These are phyloP conservation scores for Euryodendron excelsum DNA, from an alignment of 148 eudicot species.

Conservation along the genomic window DNA sequence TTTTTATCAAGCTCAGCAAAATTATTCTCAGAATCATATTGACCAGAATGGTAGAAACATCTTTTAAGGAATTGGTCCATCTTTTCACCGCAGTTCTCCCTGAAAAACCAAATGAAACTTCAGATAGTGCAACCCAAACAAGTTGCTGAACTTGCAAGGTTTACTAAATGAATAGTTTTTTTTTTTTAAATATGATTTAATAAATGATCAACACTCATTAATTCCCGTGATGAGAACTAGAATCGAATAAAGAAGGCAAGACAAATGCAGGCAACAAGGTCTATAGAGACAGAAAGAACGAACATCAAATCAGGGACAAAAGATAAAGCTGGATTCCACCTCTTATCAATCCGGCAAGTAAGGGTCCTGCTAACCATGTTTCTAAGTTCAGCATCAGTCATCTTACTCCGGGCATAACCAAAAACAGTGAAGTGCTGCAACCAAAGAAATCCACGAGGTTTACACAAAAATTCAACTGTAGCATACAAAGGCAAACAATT, in stretches of 20 bases:
- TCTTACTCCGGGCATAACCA: constrained; percentile 98
- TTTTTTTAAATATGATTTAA: too few relatives aligned
- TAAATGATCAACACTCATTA: neutral
- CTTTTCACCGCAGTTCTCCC: constrained; percentile 87
- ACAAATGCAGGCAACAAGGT: neutral
- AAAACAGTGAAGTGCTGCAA: constrained; percentile 85
- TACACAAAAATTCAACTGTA: constrained; percentile 22
- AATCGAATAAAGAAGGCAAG: neutral
- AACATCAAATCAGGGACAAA: constrained; percentile 9
- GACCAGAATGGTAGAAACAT: constrained; percentile 90
- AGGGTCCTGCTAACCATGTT: constrained; percentile 93
- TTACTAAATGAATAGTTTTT: constrained; percentile 56
- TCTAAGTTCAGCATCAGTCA: constrained; percentile 92
- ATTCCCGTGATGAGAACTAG: neutral
- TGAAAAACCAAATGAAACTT: constrained; percentile 26
- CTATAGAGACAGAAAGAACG: neutral
- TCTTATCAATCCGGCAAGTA: constrained; percentile 93
- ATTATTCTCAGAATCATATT: constrained; percentile 65
- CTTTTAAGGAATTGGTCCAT: constrained; percentile 86
- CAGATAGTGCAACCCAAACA: neutral
- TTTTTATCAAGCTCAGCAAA: constrained; percentile 72
- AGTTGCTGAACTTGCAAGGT: constrained; percentile 6
- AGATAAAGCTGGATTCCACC: constrained; percentile 44
- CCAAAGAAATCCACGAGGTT: constrained; percentile 3
- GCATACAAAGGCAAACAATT: neutral